Conservation (phyloP, 1,284 basidiomycete genomes). For the Sporisorium sorghi region DNA sequence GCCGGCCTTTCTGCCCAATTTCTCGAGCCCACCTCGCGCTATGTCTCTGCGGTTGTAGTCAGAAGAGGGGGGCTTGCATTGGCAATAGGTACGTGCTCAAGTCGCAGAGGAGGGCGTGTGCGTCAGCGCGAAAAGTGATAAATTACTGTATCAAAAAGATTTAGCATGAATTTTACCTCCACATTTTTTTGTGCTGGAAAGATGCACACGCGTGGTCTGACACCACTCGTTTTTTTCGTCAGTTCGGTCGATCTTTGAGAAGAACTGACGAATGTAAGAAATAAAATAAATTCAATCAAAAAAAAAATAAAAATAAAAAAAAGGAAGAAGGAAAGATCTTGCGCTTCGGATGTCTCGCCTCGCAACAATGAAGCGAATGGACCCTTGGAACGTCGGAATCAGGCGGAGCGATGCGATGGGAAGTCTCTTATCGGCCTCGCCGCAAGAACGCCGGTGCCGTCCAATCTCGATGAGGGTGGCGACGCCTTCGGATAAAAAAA, state of each 20-base stretch:
- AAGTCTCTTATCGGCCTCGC: neutral
- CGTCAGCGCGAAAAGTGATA: too few species aligned
- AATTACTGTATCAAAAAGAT: too few species aligned
- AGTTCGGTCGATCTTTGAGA: constrained; percentile 17
- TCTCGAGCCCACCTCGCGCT: neutral
- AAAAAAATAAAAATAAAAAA: too few species aligned
- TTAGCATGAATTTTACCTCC: constrained; percentile 24
- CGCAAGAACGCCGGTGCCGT: neutral
- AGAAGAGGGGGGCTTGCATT: neutral
- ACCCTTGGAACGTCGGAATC: neutral
- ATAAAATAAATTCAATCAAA: too few species aligned
- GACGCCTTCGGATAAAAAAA: constrained; percentile 5
- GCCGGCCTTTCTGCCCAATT: neutral
- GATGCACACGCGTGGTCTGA: constrained; percentile 29
- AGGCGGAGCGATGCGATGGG: neutral
- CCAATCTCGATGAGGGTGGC: neutral
- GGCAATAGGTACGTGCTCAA: neutral
- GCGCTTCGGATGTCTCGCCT: neutral
- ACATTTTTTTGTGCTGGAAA: constrained; percentile 13
- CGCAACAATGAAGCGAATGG: neutral
- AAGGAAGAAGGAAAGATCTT: neutral
- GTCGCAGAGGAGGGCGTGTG: too few species aligned
- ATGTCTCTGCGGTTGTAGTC: too few species aligned
- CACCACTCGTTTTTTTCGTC: constrained; percentile 15
- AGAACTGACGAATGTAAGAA: too few species aligned